phyloP scores from a whole-genome alignment of 345 rosid genomes.

The Hibiscus syriacus region DNA sequence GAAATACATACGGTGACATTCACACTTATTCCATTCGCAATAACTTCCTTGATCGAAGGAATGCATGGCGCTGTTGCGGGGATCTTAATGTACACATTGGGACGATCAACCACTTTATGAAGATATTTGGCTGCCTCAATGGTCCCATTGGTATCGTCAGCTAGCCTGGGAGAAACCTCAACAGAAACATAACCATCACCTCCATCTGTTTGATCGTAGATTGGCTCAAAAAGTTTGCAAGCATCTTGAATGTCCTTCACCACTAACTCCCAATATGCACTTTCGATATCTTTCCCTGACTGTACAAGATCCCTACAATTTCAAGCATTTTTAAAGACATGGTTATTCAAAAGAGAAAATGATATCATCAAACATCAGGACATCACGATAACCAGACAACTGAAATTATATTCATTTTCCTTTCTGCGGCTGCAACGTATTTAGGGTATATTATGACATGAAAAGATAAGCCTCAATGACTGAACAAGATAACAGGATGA shows the following conservation, averaged over 20 bases:
- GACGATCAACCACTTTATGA: constrained; percentile 67
- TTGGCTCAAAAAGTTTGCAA: constrained; percentile 89
- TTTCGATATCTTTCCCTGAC: constrained; percentile 83
- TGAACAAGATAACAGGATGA: too few relatives aligned
- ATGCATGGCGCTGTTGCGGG: constrained; percentile 91
- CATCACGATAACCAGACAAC: not conserved
- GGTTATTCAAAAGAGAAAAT: not conserved
- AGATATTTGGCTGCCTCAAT: constrained; percentile 89
- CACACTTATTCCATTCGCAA: constrained; percentile 63
- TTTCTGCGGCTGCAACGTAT: not conserved
- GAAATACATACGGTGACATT: constrained; percentile 77
- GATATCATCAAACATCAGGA: not conserved
- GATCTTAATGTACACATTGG: constrained; percentile 90
- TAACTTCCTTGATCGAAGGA: not conserved
- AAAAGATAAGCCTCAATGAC: too few relatives aligned
- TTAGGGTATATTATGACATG: too few relatives aligned
- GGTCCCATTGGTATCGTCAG: constrained; percentile 82
- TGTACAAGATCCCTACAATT: constrained; percentile 70
- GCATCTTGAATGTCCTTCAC: constrained; percentile 98
- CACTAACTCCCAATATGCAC: constrained; percentile 96
- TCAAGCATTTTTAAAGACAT: not conserved
- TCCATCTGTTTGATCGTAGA: constrained; percentile 83
- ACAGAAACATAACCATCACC: constrained; percentile 97
- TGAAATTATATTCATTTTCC: not conserved
- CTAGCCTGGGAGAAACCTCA: constrained; percentile 94